A percentile compares a stretch with the other conserved stretches of the same genome.
phyloP scores from a whole-genome alignment of 176 grass and related monocot species.

The Oryza longistaminata region DNA sequence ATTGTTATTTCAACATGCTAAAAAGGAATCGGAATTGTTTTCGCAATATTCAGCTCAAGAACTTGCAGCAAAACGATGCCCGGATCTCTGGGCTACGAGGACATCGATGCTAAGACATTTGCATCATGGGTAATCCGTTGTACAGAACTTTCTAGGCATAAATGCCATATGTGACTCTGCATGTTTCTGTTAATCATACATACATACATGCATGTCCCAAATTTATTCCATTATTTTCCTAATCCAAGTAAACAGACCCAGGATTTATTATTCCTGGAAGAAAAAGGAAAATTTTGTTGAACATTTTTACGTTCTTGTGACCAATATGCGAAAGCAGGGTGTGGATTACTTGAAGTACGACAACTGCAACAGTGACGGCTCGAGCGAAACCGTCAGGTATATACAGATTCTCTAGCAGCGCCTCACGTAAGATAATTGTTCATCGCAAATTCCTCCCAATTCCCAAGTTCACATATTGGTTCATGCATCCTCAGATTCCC shows the following conservation, averaged over 20 bases:
- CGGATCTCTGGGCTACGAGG: conserved; percentile 66
- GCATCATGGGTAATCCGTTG: conserved; percentile 57
- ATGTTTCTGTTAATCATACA: too few species aligned
- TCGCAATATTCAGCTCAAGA: conserved; percentile 42
- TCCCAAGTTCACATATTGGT: not conserved
- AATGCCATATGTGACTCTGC: too few species aligned
- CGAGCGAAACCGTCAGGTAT: conserved; percentile 46
- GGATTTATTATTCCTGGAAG: too few species aligned
- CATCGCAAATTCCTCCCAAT: not conserved
- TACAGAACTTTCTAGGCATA: not conserved
- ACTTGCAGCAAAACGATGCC: conserved; percentile 70
- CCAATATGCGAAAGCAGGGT: conserved; percentile 37
- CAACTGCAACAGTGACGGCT: conserved; percentile 52
- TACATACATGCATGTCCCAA: too few species aligned
- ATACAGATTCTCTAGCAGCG: not conserved
- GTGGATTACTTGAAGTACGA: conserved; percentile 83
- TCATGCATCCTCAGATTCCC: conserved; percentile 34
- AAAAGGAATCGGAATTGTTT: not conserved
- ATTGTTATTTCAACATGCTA: not conserved
- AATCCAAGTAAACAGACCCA: too few species aligned
- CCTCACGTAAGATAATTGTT: not conserved
- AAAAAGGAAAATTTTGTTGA: not conserved
- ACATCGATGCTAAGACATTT: conserved; percentile 66
- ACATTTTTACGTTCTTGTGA: not conserved
- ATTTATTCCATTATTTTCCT: not conserved